These are phyloP conservation scores for Amphicarpaea edgeworthii DNA, from an alignment of 306 rosid species.

Conservation along the genomic window DNA sequence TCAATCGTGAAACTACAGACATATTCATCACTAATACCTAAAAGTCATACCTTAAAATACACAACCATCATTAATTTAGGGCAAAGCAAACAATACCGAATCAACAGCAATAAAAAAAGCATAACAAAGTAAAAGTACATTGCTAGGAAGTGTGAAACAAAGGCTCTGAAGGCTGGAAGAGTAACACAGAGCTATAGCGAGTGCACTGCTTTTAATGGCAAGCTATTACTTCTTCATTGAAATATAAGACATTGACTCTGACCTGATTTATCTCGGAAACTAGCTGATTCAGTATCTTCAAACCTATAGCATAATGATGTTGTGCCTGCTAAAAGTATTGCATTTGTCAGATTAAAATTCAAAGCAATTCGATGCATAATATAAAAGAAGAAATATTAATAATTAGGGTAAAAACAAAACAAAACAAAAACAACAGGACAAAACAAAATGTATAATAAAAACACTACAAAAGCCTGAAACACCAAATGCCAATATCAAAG, in stretches of 20 bases:
- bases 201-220: conserved; percentile 22
- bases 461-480: background rate
- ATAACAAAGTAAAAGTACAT: background rate
- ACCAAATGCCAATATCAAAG: background rate
- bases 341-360: conserved; percentile 36
- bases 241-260: conserved; percentile 35
- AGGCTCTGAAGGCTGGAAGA: background rate
- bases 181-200: background rate
- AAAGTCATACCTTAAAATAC: background rate
- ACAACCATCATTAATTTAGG: background rate
- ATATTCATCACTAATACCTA: background rate
- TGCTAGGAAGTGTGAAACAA: background rate
- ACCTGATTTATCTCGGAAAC: conserved; percentile 68
- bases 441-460: background rate
- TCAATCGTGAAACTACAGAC: background rate
- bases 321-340: conserved; percentile 52
- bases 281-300: conserved; percentile 59
- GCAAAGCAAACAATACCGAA: background rate
- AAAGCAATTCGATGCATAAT: conserved; percentile 12
- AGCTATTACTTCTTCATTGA: background rate
- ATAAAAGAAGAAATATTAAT: conserved; percentile 22
- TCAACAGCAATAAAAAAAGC: background rate
- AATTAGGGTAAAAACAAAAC: background rate
- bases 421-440: background rate
- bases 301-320: conserved; percentile 58